phyloP scores from a whole-genome alignment of 306 rosid genomes.

The Pachyrhizus erosus region DNA sequence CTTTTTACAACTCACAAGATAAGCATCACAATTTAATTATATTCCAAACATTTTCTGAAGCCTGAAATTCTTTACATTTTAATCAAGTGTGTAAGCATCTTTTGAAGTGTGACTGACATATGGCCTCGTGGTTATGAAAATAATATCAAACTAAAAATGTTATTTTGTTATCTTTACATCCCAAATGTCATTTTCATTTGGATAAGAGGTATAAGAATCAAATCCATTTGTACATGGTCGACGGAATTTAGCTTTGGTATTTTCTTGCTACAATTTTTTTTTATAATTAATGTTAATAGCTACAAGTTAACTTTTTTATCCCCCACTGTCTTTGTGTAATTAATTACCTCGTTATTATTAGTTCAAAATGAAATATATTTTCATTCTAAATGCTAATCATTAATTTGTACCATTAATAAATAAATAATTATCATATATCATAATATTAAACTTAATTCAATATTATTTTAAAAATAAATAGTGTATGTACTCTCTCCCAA shows the following conservation, averaged over 20 bases:
- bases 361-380: background rate
- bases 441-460: too few relatives aligned
- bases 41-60: background rate
- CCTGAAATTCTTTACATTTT: background rate
- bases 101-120: background rate
- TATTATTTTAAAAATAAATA: too few relatives aligned
- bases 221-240: background rate
- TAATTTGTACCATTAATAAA: background rate
- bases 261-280: background rate
- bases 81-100: background rate
- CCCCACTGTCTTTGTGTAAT: background rate
- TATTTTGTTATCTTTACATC: background rate
- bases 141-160: background rate
- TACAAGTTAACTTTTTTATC: background rate
- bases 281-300: background rate
- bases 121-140: background rate
- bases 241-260: background rate
- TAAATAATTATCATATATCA: background rate
- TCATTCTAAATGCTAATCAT: background rate
- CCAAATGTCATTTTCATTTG: background rate
- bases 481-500: too few relatives aligned
- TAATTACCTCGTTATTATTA: background rate
- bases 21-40: too few relatives aligned
- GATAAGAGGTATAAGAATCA: background rate
- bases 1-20: too few relatives aligned